Base-by-base conservation (phyloP, 805 yeast species). In the Wickerhamiella alocasiicola region DNA sequence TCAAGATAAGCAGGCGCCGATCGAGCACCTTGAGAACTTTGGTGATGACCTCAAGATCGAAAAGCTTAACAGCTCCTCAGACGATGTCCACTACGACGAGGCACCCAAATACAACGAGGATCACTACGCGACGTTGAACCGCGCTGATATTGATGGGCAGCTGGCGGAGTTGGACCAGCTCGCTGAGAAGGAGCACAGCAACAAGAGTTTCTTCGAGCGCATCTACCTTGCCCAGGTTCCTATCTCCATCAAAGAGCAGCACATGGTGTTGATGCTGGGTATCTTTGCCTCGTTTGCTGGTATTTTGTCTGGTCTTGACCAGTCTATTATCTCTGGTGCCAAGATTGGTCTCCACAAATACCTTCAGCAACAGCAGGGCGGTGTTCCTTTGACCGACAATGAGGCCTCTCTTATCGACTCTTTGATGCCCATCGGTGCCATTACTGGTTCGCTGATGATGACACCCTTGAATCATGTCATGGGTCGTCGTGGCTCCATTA, bases 361-460 rank as follows among this genome's bases (percentile, higher is more conserved):
- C 18, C 61, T 76, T 24, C 31, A 54, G 24, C 17, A 23, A 12
- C 6, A 34, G 30, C 5, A 29, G 5, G 11, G 28, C 24, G 32
- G 29, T 24, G 32, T 19, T 21, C 18, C 21, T 2, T 57, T 76
- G 34, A 50, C 62, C 15, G 43, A 60, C 4, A 59, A 63, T 46
- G 64, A 76, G 48, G 61, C 60, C 39, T 74, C 81, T 1, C 62
- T 75, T 45, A 69, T 75, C 15, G 65, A 73, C 28, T 63, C 78
- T 21, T 63, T 73, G 41, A 73, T 76, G 78, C 81, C 82, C n/a
- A 57, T 76, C 34, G 82, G 81, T 48, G 81, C 79, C 25, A 68
- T 76, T 57, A 68, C 69, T 21, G 82, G 83, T 36, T 70, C 78
- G 43, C 60, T 76, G 29, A 52, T 73, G 43, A 65, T 76, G 65